Evolutionary conservation across 2,329 filamentous ascomycete genomes (phyloP).

Genomic region (Scortechinia acanthostroma): DNA sequence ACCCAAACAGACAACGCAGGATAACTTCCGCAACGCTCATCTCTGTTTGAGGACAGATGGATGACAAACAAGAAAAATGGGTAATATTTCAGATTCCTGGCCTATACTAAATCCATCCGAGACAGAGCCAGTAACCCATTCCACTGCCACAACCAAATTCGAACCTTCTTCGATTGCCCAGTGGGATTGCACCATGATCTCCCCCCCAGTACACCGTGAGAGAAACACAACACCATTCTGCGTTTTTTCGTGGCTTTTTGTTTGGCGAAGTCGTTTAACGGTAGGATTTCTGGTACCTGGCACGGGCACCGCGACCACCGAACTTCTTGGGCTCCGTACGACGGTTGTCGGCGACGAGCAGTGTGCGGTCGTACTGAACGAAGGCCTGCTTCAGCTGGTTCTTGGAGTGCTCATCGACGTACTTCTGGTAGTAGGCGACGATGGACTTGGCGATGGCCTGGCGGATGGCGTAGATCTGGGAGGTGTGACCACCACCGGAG

Average conservation of each 20-base stretch:
- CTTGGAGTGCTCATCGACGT: constrained; percentile 99
- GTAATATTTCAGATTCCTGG: constrained; percentile 19
- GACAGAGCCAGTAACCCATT: constrained; percentile 11
- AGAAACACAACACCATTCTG: neutral
- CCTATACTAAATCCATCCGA: constrained; percentile 15
- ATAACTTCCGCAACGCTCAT: constrained; percentile 4
- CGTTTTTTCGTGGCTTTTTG: constrained; percentile 5
- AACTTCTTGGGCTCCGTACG: constrained; percentile 99
- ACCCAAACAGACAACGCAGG: neutral
- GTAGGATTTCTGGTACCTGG: constrained; percentile 99
- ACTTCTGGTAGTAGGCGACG: constrained; percentile 99
- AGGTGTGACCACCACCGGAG: constrained; percentile 93
- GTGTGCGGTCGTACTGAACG: constrained; percentile 89
- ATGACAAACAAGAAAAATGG: constrained; percentile 12
- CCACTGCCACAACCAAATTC: neutral
- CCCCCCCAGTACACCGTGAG: neutral
- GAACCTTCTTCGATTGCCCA: neutral
- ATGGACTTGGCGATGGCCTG: constrained; percentile 98
- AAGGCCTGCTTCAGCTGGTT: constrained; percentile 97
- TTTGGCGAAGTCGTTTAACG: constrained; percentile 62
- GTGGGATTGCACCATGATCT: too few relatives aligned
- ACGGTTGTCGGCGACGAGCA: constrained; percentile 98
- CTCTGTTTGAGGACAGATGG: constrained; percentile 3
- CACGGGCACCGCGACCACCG: constrained; percentile 84
- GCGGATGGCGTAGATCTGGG: constrained; percentile 95